phyloP scores from a whole-genome alignment of 169 alveolate species.

The Neospora caninum region DNA sequence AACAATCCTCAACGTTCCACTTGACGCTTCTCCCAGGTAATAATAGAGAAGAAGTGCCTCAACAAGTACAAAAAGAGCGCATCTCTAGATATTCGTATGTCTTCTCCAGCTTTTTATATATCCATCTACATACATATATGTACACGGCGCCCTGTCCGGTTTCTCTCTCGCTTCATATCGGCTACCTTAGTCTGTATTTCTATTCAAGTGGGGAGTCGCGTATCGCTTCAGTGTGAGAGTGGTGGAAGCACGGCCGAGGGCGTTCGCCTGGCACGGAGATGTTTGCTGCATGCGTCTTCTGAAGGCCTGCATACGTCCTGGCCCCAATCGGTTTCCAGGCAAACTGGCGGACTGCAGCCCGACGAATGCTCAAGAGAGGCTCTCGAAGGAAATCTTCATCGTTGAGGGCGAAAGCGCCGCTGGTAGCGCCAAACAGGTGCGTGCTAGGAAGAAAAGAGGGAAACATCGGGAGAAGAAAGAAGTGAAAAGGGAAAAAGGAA shows the following conservation, averaged over 20 bases:
- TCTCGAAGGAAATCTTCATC: slow-evolving; percentile 78
- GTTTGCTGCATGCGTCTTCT: no score
- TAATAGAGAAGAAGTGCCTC: no score
- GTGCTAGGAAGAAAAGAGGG: neutral
- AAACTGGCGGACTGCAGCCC: slow-evolving; percentile 82
- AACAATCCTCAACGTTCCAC: neutral
- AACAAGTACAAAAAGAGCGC: no score
- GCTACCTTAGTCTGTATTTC: no score
- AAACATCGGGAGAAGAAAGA: neutral
- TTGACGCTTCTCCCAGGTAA: neutral
- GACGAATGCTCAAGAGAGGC: slow-evolving; percentile 66
- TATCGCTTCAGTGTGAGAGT: no score
- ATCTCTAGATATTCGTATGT: no score
- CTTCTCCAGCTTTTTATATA: neutral
- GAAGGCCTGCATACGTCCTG: no score
- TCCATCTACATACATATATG: neutral
- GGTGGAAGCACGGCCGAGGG: no score
- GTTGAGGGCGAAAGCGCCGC: slow-evolving; percentile 90
- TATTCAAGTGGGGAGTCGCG: no score
- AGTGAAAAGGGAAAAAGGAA: neutral
- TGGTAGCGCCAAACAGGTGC: slow-evolving; percentile 84
- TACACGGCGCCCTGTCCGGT: neutral
- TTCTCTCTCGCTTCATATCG: no score
- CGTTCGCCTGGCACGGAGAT: no score
- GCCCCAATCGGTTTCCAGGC: slow-evolving; percentile 65